Conservation (phyloP, 129 eudicot genomes). For the Oenanthe sinensis region DNA sequence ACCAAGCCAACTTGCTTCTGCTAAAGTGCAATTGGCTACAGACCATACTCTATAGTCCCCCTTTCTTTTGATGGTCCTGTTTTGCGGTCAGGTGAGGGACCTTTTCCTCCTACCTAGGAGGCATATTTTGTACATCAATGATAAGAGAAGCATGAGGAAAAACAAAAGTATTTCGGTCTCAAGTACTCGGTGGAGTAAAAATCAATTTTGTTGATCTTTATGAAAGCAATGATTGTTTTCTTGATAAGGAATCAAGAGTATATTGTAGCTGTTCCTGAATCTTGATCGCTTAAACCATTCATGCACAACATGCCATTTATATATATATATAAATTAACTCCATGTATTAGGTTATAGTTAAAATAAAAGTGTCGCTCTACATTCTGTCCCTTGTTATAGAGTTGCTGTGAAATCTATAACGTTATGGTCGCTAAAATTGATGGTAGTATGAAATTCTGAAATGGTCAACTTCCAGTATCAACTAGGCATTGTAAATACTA, state of each 20-base stretch:
- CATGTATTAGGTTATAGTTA: too few relatives aligned
- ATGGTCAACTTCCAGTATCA: too few relatives aligned
- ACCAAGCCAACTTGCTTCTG: not conserved
- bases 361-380: too few relatives aligned
- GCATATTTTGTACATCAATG: conserved; percentile 8
- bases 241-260: not conserved
- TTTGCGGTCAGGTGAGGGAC: conserved; percentile 7
- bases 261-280: not conserved
- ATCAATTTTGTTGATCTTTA: not conserved
- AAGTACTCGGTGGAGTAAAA: not conserved
- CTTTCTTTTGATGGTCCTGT: conserved; percentile 3
- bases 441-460: too few relatives aligned
- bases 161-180: not conserved
- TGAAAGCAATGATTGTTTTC: not conserved
- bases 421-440: too few relatives aligned
- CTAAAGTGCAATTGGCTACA: not conserved
- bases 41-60: not conserved
- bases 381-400: too few relatives aligned
- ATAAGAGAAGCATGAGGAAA: not conserved
- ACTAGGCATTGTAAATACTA: too few relatives aligned
- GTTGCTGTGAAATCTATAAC: too few relatives aligned
- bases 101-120: not conserved
- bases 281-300: not conserved
- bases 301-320: not conserved
- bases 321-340: too few relatives aligned